Evolutionary conservation across 169 alveolate genomes (phyloP), one percentile per base, ranked within the genome.

Genomic region (Eimeria acervulina): DNA sequence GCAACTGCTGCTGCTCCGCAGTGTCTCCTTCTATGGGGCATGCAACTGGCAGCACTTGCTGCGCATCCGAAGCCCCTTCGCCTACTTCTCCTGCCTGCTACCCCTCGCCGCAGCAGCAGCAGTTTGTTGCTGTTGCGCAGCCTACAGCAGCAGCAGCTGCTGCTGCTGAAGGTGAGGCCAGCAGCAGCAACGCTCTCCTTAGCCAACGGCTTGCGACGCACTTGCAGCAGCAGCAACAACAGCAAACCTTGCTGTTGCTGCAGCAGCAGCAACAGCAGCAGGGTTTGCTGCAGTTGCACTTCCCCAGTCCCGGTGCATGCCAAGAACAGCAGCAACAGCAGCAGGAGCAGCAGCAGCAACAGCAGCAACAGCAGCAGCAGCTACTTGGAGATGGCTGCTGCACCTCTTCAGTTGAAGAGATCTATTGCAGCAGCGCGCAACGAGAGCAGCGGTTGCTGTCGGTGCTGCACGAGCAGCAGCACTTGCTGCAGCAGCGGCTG

Each of bases 11-110:
- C 55, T 74, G 87, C 87, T 74, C 87, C 7, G 21, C 55, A 3
- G 61, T 74, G 55, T 74, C 87, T 26, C 87, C 87, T 40, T 74
- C 87, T 1, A 74, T 74, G 87, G 87, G 59, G 52, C 87, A 74
- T 74, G 87, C 87, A 40, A 74, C 87, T 33, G 87, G 87, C 87
- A 74, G 87, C 87, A 74, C 87, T 38, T 74, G 87, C 87, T 74
- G 87, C 55, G 87, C 87, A 2, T 74, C 87, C 1, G 87, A 74
- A 19, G 87, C 87, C 23, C 61, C 87, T 31, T 74, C 87, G 23
- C 87, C 87, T 21, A 40, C 87, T 8, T 74, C 87, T 28, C 87
- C 87, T 21, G 59, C 87, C 59, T 74, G 87, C 52, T 74, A 74
- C 87, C 44, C 87, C 23, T 74, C 87, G 87, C 87, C 87, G 21